Percentiles rank a stretch among this genome's conserved stretches.
These are phyloP conservation scores for Marchantia paleacea DNA, from an alignment of 225 moss, liverwort and hornwort genomes.

Conservation along the genomic window DNA sequence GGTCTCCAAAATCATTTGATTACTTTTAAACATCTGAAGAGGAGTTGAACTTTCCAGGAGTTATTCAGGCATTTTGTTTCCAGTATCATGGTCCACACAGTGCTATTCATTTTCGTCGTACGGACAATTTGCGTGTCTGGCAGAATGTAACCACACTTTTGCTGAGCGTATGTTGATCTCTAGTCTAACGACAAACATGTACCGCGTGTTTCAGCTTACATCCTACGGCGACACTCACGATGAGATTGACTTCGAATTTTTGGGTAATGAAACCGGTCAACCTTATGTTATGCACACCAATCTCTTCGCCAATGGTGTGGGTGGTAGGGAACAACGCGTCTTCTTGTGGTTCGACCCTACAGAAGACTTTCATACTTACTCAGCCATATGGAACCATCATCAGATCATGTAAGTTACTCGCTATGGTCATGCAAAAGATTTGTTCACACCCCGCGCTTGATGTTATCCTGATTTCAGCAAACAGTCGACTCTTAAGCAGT, in stretches of 20 bases:
- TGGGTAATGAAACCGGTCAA: constrained; percentile 54
- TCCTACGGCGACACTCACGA: constrained; percentile 42
- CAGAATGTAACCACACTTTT: too few species aligned
- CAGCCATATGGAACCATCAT: constrained; percentile 57
- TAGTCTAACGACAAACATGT: too few species aligned
- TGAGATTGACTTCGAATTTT: constrained; percentile 63
- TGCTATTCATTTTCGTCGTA: too few species aligned
- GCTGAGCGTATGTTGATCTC: too few species aligned
- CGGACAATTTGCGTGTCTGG: too few species aligned
- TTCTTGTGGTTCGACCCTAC: constrained; percentile 62
- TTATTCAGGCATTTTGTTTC: too few species aligned
- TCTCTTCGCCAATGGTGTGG: constrained; percentile 60
- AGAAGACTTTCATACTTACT: constrained; percentile 50
- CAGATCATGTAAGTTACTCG: constrained; percentile 52
- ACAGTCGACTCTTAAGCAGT: background rate
- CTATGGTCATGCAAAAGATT: constrained; percentile 13
- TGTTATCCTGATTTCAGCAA: background rate
- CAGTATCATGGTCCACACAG: too few species aligned
- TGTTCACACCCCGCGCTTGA: background rate
- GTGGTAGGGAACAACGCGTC: constrained; percentile 58
- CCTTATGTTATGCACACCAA: constrained; percentile 64
- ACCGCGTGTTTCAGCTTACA: constrained; percentile 7
- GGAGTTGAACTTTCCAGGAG: too few species aligned
- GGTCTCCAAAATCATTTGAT: too few species aligned
- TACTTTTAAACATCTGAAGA: too few species aligned